Evolutionary conservation across 352 stramenopile genomes (phyloP).

Genomic region (Pythium aquatile): DNA sequence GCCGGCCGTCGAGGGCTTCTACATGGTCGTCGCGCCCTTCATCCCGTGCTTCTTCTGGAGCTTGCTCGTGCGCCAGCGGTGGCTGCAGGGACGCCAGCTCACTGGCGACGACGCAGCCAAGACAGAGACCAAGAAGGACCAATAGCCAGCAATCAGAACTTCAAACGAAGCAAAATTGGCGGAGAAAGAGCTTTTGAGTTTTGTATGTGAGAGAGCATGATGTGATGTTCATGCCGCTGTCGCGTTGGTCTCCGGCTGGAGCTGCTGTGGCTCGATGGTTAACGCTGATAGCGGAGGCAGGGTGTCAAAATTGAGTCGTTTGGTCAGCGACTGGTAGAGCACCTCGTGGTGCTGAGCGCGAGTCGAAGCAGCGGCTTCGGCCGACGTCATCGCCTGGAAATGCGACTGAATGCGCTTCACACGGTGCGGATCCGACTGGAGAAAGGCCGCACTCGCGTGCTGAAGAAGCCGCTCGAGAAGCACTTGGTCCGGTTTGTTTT

Average conservation of each 20-base stretch:
- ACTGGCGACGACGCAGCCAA: conserved; percentile 15
- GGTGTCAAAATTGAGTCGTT: background rate
- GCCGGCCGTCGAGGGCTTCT: conserved; percentile 73
- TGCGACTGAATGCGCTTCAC: conserved; percentile 4
- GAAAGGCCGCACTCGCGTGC: conserved; percentile 12
- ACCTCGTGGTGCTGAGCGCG: background rate
- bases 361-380: background rate
- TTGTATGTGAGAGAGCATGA: background rate
- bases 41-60: conserved; percentile 83
- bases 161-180: too few species aligned
- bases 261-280: background rate
- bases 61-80: conserved; percentile 70
- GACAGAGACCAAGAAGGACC: conserved; percentile 22
- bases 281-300: background rate
- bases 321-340: background rate
- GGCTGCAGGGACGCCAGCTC: conserved; percentile 33
- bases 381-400: background rate
- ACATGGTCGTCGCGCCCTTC: conserved; percentile 83
- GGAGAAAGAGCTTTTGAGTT: conserved; percentile 24
- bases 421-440: background rate
- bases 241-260: background rate
- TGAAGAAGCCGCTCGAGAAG: conserved; percentile 33
- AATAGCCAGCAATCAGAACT: background rate
- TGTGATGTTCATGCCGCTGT: background rate
- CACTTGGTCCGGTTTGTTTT: background rate